These are phyloP conservation scores for Tremella yokohamensis DNA, from an alignment of 768 basidiomycete species.

Conservation along the genomic window DNA sequence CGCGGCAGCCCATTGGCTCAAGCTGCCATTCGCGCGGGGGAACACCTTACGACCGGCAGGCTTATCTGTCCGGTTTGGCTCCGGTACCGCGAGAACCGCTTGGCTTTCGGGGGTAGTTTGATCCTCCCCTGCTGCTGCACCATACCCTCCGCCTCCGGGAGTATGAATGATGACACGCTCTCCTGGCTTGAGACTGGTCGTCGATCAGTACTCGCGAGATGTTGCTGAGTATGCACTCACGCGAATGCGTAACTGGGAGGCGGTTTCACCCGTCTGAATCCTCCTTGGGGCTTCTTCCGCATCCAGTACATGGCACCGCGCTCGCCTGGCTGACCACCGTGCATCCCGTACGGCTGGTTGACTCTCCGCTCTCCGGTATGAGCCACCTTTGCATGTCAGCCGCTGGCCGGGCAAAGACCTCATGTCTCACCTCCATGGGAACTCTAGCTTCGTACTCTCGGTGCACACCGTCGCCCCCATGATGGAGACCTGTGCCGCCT, in stretches of 20 bases:
- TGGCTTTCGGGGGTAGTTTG: neutral
- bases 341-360: constrained; percentile 1
- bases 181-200: constrained; percentile 6
- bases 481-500: constrained; percentile 9
- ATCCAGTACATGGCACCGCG: constrained; percentile 14
- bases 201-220: neutral
- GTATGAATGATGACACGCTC: constrained; percentile 15
- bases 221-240: neutral
- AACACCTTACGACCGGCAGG: neutral
- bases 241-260: neutral
- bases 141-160: constrained; percentile 11
- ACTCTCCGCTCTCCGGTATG: neutral
- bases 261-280: constrained; percentile 5
- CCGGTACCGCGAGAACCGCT: too few relatives aligned
- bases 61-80: too few relatives aligned
- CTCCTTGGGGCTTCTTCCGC: neutral
- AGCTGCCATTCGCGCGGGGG: constrained; percentile 3
- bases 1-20: neutral
- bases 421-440: too few relatives aligned
- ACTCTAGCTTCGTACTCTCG: neutral
- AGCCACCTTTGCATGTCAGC: neutral
- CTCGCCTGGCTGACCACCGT: constrained; percentile 10
- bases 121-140: neutral
- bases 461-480: constrained; percentile 10
- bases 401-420: too few relatives aligned